phyloP scores from a whole-genome alignment of 495 filamentous ascomycete genomes.

The Hypomontagnella monticulosa region DNA sequence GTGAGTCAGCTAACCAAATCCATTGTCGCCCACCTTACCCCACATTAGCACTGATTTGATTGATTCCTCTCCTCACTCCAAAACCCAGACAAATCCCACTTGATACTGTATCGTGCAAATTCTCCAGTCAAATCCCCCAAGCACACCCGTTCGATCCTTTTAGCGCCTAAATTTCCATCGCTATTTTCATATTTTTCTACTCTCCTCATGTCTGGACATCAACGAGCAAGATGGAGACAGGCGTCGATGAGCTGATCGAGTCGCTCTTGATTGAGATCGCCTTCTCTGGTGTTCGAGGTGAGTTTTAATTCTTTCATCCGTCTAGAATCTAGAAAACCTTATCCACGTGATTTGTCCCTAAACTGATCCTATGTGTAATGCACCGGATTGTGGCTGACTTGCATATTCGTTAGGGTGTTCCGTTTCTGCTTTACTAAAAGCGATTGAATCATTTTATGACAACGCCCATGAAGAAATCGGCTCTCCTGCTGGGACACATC shows the following conservation, averaged over 20 bases:
- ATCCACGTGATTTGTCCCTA: slow-evolving; percentile 3
- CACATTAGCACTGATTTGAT: too few species aligned
- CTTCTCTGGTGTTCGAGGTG: slow-evolving; percentile 72
- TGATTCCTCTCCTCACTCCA: slow-evolving; percentile 9
- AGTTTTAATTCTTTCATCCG: slow-evolving; percentile 51
- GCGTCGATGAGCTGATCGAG: slow-evolving; percentile 75
- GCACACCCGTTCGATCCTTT: slow-evolving; percentile 44
- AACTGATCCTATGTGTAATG: background rate
- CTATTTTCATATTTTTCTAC: slow-evolving; percentile 29
- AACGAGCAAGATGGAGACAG: slow-evolving; percentile 65
- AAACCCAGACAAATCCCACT: slow-evolving; percentile 7
- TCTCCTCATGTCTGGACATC: slow-evolving; percentile 36
- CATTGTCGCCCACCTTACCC: too few species aligned
- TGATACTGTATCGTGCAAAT: slow-evolving; percentile 12
- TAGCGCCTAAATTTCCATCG: slow-evolving; percentile 35
- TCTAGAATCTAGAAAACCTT: background rate
- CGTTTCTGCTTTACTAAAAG: slow-evolving; percentile 32
- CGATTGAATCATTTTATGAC: slow-evolving; percentile 39
- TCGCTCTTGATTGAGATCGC: slow-evolving; percentile 78
- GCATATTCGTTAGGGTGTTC: slow-evolving; percentile 35
- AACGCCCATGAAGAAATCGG: background rate
- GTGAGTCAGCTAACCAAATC: too few species aligned
- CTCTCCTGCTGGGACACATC: background rate
- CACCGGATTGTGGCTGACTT: slow-evolving; percentile 24
- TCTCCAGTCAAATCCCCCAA: slow-evolving; percentile 26